Base-by-base conservation (phyloP, 257 asterid genomes). In the Orobanche coerulescens region DNA sequence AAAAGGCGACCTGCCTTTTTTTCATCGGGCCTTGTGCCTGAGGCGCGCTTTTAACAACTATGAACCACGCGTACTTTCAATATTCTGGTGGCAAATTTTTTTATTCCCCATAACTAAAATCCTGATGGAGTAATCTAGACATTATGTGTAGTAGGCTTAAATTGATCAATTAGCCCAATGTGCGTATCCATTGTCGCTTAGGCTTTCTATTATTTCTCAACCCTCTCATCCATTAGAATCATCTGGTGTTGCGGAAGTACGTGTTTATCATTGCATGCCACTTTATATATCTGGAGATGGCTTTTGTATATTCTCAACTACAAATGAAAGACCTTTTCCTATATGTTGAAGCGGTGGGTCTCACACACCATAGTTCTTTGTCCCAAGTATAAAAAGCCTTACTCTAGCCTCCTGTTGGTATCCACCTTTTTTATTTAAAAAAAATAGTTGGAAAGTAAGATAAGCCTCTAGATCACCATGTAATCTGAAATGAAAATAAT, bases 401-500 rank as follows among this genome's bases (percentile, higher is more conserved):
- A 30, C 43, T 33, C 6, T 51, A 11, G 34, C 58, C 30, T 47
- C 58, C 58, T 62, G 46, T 26, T 26, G 33, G 15, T 20, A 12
- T 47, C 57, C 19, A 7, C 34, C n/a, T n/a, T n/a, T 34, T 56
- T 56, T 13, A 16, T 11, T 11, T 39, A 39, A 39, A 36, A 36
- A 11, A 1, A 11, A 36, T 1, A 8, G 9, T 39, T 51, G 4
- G 49, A 0, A 34, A 62, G 36, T 33, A 12, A 62, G 34, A 50
- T 50, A 49, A 63, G 60, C 60, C 22, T 49, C 34, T 47, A 19
- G 7, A 47, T 20, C 58, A 62, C 50, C 33, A 19, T 11, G 64
- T 47, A 31, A 34, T 10, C 22, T 19, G 11, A 56, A 9, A n/a
- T 4, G 33, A 23, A 16, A 13, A 46, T 18, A 47, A 58, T 19